A percentile compares a stretch with the other conserved stretches of the same genome.
Conservation (phyloP, 106 monocot genomes). For the Dendrobium nobile region DNA sequence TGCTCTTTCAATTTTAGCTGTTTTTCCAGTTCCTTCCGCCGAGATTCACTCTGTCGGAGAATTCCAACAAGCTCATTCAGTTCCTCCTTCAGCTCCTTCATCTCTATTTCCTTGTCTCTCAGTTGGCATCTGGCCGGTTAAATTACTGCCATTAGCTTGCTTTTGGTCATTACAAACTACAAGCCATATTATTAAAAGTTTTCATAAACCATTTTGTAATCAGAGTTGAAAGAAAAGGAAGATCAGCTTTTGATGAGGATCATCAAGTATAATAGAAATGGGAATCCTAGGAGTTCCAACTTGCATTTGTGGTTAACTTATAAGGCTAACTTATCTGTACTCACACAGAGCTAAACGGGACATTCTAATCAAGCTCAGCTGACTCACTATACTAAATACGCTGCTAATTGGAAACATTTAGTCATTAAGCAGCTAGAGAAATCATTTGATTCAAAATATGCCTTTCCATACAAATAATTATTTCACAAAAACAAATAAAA, state of each 20-base stretch:
- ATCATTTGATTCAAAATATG: neutral
- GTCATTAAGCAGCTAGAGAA: neutral
- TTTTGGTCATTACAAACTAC: neutral
- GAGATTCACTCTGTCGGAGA: conserved; percentile 71
- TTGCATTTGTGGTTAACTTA: too few relatives aligned
- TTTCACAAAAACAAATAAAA: too few relatives aligned
- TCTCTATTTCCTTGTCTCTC: conserved; percentile 71
- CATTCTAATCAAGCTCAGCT: too few relatives aligned
- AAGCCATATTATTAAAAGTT: neutral
- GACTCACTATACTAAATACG: too few relatives aligned
- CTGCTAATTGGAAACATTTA: too few relatives aligned
- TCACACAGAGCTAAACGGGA: too few relatives aligned
- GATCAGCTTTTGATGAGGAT: too few relatives aligned
- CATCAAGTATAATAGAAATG: too few relatives aligned
- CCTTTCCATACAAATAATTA: too few relatives aligned
- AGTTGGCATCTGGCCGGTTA: conserved; percentile 59
- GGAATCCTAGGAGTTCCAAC: too few relatives aligned
- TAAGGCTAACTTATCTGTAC: too few relatives aligned
- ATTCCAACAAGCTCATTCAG: conserved; percentile 71
- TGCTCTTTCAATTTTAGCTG: conserved; percentile 57
- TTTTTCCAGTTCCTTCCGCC: conserved; percentile 72
- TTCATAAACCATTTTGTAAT: neutral
- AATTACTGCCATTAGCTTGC: neutral
- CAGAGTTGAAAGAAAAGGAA: neutral
- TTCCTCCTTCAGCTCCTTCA: conserved; percentile 79